Base-by-base conservation (phyloP, 177 flowering plant species). In the Vitis hybrid region DNA sequence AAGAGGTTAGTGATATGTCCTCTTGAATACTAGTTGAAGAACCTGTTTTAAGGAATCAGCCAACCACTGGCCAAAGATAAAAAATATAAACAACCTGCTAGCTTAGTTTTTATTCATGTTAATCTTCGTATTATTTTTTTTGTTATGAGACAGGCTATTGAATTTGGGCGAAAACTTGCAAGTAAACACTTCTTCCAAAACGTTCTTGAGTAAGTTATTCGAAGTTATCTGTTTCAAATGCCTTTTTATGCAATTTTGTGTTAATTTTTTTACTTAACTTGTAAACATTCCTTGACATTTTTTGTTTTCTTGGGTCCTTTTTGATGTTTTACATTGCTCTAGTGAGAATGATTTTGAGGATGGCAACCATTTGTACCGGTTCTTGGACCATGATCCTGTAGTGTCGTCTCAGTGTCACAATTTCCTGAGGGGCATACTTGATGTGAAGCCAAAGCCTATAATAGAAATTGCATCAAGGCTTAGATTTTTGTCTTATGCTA, bases 321-420 rank as follows among this genome's bases (percentile, higher is more conserved):
- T 10, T 65, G 50, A 31, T 63, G 59, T 61, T 56, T 75, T 18
- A 50, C 22, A 22, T 22, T 58, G 59, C 63, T 72, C 3, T 51
- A 91, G 98, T 13, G 96, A 91, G 78, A 85, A 93, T 74, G 61
- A 79, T 34, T 91, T 91, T 75, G 96, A 93, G 79, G 98, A 91
- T 78, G 94, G 97, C 59, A 88, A 83, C 75, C 85, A 91, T 70
- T 67, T 87, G 22, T 93, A 93, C 68, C 90, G 97, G 26, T 90
- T 93, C 78, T 66, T 93, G 80, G 97, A 91, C 55, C 84, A 93
- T 68, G 94, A 93, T 78, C 98, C 97, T 34, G 14, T 83, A 59
- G 81, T 93, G 26, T 54, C 73, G 31, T 78, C 88, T 76, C 93
- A 90, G 62, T 93, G 98, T 72, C 81, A 87, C 69, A 93, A 93